Evolutionary conservation across 176 grass and related monocot species (phyloP), one percentile per base, ranked within the genome.

Genomic region (Phoenix dactylifera): DNA sequence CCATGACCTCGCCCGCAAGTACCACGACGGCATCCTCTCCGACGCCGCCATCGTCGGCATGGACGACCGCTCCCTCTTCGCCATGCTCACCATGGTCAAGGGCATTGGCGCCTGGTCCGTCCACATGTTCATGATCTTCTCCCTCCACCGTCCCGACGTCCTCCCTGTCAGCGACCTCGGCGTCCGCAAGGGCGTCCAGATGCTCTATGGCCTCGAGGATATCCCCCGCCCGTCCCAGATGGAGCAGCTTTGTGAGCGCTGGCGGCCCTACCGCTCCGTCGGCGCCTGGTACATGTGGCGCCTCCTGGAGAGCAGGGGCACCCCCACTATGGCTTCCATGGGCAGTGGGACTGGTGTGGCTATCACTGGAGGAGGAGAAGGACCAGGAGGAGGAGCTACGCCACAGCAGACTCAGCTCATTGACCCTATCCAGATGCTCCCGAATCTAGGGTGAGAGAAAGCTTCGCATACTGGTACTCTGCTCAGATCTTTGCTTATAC

Each of bases 121-220:
- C 54, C 93, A 98, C 63, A 98, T 98, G 93, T 98, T 98, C 79
- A 98, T 98, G 93, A 98, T 98, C 30, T 98, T 92, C 67, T 89
- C 87, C 26, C 81, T 98, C 1, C 84, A 83, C 14, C 87, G 93
- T 56, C 93, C 93, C 17, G 88, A 98, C 18, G 93, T 98, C 62
- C 93, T 98, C 60, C 93, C 93, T 1, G 62, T 83, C 0, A 88
- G 84, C 2, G 93, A 98, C 53, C 82, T 92, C 12, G 93, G 93
- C 1, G 82, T 98, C 10, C 63, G 93, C 6, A 98, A 98, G 64
- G 93, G 93, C 74, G 93, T 98, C 24, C 93, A 98, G 84, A 65
- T 86, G 53, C 79, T 98, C 3, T 83, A 98, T 22, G 76, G 70
- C 4, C 85, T 98, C 3, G 68, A 92, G 5, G 93, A 86, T 1